Base-by-base conservation (phyloP, 805 yeast genomes). In the Wickerhamomyces bisporus region DNA sequence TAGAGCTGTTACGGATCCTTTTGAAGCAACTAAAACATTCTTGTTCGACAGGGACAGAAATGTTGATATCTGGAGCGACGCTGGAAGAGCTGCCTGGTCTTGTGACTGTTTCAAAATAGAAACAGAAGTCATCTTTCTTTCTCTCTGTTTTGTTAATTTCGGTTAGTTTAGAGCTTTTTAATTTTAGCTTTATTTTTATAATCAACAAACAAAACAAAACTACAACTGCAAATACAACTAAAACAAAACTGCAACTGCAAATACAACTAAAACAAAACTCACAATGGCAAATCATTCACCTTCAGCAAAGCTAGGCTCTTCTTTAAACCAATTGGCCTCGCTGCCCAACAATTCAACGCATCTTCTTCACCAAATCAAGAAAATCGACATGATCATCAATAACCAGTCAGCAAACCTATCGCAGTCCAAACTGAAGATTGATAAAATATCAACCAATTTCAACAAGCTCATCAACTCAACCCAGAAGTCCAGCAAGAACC, bases 341-440 rank as follows among this genome's bases (percentile, higher is more conserved):
- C 20, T 30, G 8, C 36, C 42, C 3, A 39, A 39, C 14, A 27
- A 15, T 10, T 24, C 39, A 4, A 35, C 42, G 9, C 14, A 23
- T 3, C 16, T 29, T 17, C 14, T 30, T 10, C 32, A 30, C n/a
- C 57, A 52, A 40, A 47, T 54, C 16, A 42, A 42, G 25, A 44
- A 55, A 1, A 33, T 50, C 0, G 57, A 52, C 26, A 30, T 41
- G 8, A 47, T 53, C 10, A 43, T 54, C 20, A 33, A 42, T 24
- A 43, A 49, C 26, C 59, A 54, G 34, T 19, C 42, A 17, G 30
- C 40, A 3, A 40, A 48, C n/a, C 29, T 54, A 11, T 12, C 16
- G 11, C 41, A 12, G n/a, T 45, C 26, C 40, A 44, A 29, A 32
- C 35, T 17, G 14, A 43, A 14, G 21, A 42, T 17, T 9, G 44